These are phyloP conservation scores for Pinus taeda DNA, from an alignment of 75 land plant species.

Conservation along the genomic window DNA sequence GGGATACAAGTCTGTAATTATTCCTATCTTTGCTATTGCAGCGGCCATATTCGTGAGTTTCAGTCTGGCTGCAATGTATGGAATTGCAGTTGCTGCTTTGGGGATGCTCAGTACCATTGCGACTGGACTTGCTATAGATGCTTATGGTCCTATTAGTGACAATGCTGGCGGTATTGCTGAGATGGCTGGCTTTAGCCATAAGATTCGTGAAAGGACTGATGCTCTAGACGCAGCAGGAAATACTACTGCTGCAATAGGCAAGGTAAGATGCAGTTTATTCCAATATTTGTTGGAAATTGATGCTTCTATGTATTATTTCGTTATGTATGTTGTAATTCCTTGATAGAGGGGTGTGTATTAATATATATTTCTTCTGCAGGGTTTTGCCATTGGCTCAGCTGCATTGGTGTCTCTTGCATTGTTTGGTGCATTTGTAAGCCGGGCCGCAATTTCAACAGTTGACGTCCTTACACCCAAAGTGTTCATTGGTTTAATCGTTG, in stretches of 20 bases:
- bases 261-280: constrained; percentile 29
- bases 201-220: constrained; percentile 75
- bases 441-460: constrained; percentile 45
- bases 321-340: background rate
- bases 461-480: constrained; percentile 50
- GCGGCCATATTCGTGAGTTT: constrained; percentile 73
- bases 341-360: background rate
- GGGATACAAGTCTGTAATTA: constrained; percentile 84
- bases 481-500: constrained; percentile 52
- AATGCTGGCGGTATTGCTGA: constrained; percentile 93
- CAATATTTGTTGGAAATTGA: background rate
- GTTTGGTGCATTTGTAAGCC: constrained; percentile 64
- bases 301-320: background rate
- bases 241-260: constrained; percentile 91
- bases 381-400: constrained; percentile 50
- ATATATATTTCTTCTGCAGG: constrained; percentile 5
- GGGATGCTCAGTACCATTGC: constrained; percentile 90
- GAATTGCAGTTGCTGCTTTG: constrained; percentile 79
- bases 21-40: constrained; percentile 83
- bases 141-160: constrained; percentile 92
- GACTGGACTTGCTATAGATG: constrained; percentile 81
- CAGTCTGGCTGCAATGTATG: constrained; percentile 80
- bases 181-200: constrained; percentile 85
- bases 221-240: constrained; percentile 90
- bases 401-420: constrained; percentile 67